Evolutionary conservation across 805 yeast species (phyloP).

Genomic region (Pichia scutulata): DNA sequence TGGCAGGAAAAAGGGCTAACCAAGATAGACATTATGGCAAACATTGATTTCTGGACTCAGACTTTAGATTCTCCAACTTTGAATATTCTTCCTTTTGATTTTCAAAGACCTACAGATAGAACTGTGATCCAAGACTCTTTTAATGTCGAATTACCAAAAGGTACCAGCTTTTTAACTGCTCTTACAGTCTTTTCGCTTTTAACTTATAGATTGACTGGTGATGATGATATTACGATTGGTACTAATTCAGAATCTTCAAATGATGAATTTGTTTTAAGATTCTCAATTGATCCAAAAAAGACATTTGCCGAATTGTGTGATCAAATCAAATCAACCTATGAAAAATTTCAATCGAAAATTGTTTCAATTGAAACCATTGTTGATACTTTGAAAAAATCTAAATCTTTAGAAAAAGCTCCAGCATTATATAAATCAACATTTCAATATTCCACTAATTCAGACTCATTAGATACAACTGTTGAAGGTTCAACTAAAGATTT

Average conservation of each 20-base stretch:
- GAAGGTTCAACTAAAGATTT: slow-evolving; percentile 57
- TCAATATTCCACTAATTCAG: slow-evolving; percentile 34
- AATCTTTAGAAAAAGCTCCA: slow-evolving; percentile 50
- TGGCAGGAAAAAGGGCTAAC: background rate
- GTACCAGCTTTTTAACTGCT: slow-evolving; percentile 39
- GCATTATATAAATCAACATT: slow-evolving; percentile 55
- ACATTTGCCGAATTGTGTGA: slow-evolving; percentile 47
- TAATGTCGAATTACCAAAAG: slow-evolving; percentile 1
- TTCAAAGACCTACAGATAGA: slow-evolving; percentile 63
- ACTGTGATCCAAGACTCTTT: slow-evolving; percentile 55
- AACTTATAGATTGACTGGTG: slow-evolving; percentile 79
- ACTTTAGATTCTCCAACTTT: slow-evolving; percentile 73
- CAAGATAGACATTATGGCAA: background rate
- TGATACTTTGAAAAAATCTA: slow-evolving; percentile 38
- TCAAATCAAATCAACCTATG: slow-evolving; percentile 37
- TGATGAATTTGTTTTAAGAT: slow-evolving; percentile 54
- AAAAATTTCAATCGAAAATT: slow-evolving; percentile 26
- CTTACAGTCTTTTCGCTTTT: slow-evolving; percentile 64
- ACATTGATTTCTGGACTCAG: slow-evolving; percentile 50
- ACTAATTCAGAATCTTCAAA: slow-evolving; percentile 47
- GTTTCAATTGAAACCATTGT: slow-evolving; percentile 53
- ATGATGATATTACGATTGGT: slow-evolving; percentile 88
- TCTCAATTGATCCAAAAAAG: slow-evolving; percentile 44
- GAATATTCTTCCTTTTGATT: slow-evolving; percentile 85
- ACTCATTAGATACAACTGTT: slow-evolving; percentile 38